Evolutionary conservation across 306 rosid species (phyloP).

Genomic region (Trifolium fragiferum): DNA sequence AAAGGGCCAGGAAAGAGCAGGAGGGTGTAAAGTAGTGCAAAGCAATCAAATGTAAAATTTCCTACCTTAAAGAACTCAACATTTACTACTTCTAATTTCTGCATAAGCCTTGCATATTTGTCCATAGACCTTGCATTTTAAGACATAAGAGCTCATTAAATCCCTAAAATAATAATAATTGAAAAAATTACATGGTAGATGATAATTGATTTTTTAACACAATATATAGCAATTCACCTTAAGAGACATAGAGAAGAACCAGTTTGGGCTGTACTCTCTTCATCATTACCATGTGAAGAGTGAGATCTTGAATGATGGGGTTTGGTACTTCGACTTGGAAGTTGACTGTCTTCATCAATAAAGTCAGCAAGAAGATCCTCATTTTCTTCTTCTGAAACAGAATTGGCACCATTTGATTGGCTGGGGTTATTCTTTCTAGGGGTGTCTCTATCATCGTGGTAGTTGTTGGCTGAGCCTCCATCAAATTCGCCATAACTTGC

Average conservation of each 20-base stretch:
- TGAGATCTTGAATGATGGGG: constrained; percentile 55
- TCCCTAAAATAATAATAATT: constrained; percentile 23
- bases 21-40: constrained; percentile 7
- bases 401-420: constrained; percentile 63
- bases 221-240: constrained; percentile 61
- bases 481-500: constrained; percentile 59
- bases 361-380: constrained; percentile 99
- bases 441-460: constrained; percentile 60
- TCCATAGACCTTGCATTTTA: constrained; percentile 84
- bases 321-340: constrained; percentile 86
- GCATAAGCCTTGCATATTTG: constrained; percentile 98
- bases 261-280: constrained; percentile 75
- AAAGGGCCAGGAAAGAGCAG: constrained; percentile 20
- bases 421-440: constrained; percentile 54
- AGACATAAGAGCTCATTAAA: constrained; percentile 46
- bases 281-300: constrained; percentile 57
- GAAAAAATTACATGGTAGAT: constrained; percentile 20
- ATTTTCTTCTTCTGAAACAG: constrained; percentile 81
- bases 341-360: constrained; percentile 98
- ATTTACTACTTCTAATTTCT: constrained; percentile 79
- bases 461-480: constrained; percentile 54
- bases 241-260: constrained; percentile 93
- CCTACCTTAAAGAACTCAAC: constrained; percentile 92
- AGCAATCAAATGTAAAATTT: constrained; percentile 33
- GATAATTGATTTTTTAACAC: constrained; percentile 13